Conservation (phyloP, 176 grass and related monocot species). For the Cenchrus purpureus region DNA sequence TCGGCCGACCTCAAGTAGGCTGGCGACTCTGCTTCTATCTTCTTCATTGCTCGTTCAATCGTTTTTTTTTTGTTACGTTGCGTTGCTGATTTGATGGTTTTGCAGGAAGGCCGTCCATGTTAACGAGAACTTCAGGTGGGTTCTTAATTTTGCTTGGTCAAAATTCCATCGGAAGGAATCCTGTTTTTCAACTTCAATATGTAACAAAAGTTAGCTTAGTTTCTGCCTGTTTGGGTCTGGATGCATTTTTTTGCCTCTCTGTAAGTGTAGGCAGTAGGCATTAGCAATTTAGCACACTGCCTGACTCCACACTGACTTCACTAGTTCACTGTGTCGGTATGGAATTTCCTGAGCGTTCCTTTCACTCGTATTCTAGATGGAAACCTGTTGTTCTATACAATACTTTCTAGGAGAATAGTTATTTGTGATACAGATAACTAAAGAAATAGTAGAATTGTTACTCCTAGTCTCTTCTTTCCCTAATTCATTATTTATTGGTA, state of each 20-base stretch:
- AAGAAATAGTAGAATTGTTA: background rate
- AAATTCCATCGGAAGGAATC: background rate
- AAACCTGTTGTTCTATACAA: background rate
- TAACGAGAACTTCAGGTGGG: conserved; percentile 95
- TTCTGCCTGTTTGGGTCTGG: no score
- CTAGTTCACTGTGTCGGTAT: background rate
- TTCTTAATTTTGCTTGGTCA: conserved; percentile 21
- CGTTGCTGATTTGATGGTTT: conserved; percentile 23
- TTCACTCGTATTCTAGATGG: background rate
- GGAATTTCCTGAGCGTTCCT: background rate
- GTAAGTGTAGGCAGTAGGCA: conserved; percentile 17
- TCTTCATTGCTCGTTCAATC: background rate
- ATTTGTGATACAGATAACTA: background rate
- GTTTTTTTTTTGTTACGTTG: background rate
- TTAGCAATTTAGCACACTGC: no score
- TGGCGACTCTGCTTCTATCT: background rate
- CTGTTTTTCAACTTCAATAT: background rate
- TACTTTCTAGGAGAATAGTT: background rate
- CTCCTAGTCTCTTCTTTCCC: background rate
- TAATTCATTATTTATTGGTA: conserved; percentile 31
- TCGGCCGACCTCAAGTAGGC: conserved; percentile 90
- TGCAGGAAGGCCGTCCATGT: conserved; percentile 80
- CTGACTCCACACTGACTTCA: no score
- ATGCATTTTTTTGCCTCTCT: background rate
- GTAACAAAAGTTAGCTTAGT: background rate